phyloP scores from a whole-genome alignment of 352 stramenopile genomes.

The Phytopythium sindhum region DNA sequence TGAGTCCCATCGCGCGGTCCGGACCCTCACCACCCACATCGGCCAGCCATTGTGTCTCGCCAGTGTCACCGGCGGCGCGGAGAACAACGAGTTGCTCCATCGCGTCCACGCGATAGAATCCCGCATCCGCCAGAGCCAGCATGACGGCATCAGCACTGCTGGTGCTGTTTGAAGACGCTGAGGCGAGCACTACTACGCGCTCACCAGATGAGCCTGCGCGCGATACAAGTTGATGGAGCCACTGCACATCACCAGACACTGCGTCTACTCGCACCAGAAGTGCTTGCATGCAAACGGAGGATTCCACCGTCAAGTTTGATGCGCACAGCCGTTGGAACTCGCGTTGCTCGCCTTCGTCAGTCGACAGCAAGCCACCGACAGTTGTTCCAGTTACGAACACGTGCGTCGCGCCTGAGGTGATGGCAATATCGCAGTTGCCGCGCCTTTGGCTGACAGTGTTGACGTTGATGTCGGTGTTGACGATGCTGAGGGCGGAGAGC shows the following conservation, averaged over 20 bases:
- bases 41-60: constrained; percentile 5
- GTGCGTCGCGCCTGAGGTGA: not conserved
- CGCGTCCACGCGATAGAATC: constrained; percentile 4
- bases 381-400: constrained; percentile 22
- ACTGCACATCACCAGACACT: constrained; percentile 14
- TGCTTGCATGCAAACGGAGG: constrained; percentile 11
- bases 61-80: not conserved
- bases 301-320: not conserved
- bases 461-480: not conserved
- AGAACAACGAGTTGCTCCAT: constrained; percentile 10
- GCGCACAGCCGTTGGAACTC: constrained; percentile 17
- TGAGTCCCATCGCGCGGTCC: constrained; percentile 4
- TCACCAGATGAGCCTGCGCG: constrained; percentile 12
- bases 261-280: constrained; percentile 12
- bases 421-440: constrained; percentile 6
- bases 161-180: not conserved
- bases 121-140: constrained; percentile 2
- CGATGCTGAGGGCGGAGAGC: not conserved
- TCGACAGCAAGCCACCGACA: constrained; percentile 17
- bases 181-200: constrained; percentile 2
- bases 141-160: constrained; percentile 1
- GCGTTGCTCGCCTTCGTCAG: constrained; percentile 8
- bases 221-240: constrained; percentile 19
- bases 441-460: not conserved
- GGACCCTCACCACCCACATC: not conserved